Base-by-base conservation (phyloP, 1,284 basidiomycete species). In the Tylopilus sp. region DNA sequence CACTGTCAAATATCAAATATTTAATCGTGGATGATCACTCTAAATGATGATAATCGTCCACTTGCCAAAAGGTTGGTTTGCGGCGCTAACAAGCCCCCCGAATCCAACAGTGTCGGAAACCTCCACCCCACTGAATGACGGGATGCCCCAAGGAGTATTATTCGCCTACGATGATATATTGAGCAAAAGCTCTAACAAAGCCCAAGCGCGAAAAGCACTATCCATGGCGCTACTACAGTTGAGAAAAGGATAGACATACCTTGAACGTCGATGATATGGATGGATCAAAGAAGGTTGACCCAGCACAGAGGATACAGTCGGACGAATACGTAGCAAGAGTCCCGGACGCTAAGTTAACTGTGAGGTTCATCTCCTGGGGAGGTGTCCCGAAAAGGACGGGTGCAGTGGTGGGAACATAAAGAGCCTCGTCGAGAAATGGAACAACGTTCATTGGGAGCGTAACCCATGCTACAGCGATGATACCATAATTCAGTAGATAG, bases 271-370 rank as follows among this genome's bases (percentile, higher is more conserved):
- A 62, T 5, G 68, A 69, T 26, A 66, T 24, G 9, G 57, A 49
- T 5, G 56, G 46, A 46, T 68, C 65, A 32, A 64, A 68, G 17
- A 56, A 32, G 8, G 44, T 50, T 20, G 48, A 15, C 14, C 67
- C 66, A 42, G 63, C 45, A n/a, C 66, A 68, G 37, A 70, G 58
- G 15, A 71, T 44, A 39, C 66, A 68, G 32, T 69, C 57, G 4
- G 54, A 50, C 5, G 31, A 40, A 36, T 65, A 70, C n/a, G 58
- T 49, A 7, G 48, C 54, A 26, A 67, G 49, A 40, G 31, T 5
- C 6, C 45, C 54, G 1, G 53, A 20, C 26, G 52, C 41, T 4
- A 67, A 19, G 22, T 53, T 49, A 28, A 67, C 54, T 9, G 66
- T 67, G 11, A 69, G 46, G 40, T 67, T 61, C 24, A 69, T 25